phyloP scores from a whole-genome alignment of 176 grass and related monocot genomes.

The Pontederia paniculata region DNA sequence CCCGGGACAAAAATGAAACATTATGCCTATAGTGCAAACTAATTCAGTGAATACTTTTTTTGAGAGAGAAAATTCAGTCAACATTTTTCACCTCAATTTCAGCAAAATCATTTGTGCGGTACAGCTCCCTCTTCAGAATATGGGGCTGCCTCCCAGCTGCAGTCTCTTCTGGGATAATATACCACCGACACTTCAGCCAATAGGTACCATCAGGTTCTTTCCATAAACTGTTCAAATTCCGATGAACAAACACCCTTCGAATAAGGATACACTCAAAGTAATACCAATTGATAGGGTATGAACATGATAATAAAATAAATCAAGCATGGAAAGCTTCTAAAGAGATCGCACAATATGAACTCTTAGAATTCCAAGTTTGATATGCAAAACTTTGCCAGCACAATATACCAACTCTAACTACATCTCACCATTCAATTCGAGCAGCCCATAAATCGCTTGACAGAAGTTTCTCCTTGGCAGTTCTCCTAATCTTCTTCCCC shows the following conservation, averaged over 20 bases:
- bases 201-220: conserved; percentile 61
- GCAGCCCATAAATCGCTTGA: conserved; percentile 72
- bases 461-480: conserved; percentile 75
- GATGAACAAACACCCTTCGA: background rate
- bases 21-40: background rate
- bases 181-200: conserved; percentile 76
- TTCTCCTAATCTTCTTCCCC: conserved; percentile 53
- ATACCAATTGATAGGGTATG: background rate
- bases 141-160: conserved; percentile 82
- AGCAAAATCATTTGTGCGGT: conserved; percentile 53
- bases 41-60: background rate
- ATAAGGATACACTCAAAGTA: background rate
- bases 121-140: conserved; percentile 84
- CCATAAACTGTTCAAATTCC: conserved; percentile 42
- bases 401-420: background rate
- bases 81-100: conserved; percentile 48
- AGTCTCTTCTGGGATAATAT: conserved; percentile 89
- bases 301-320: background rate
- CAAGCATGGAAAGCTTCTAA: background rate
- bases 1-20: background rate
- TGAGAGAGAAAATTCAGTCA: background rate
- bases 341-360: background rate
- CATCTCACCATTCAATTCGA: conserved; percentile 50
- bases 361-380: background rate
- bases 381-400: background rate